Conservation (phyloP, 257 asterid species). For the Plantago major region DNA sequence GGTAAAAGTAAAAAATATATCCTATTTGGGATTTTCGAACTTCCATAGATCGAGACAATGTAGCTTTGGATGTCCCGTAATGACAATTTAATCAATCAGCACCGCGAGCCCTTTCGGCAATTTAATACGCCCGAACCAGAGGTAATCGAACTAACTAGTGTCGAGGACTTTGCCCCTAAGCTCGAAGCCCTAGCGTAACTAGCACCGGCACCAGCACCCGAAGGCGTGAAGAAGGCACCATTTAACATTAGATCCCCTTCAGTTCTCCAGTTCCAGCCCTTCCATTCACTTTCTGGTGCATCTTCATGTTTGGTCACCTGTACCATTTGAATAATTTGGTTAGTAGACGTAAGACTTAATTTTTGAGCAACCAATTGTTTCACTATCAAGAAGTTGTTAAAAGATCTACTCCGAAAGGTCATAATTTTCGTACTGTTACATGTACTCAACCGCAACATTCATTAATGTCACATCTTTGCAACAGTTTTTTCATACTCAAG, state of each 20-base stretch:
- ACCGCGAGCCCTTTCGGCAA: slow-evolving; percentile 42
- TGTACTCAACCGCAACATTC: too few species aligned
- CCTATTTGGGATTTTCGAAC: slow-evolving; percentile 21
- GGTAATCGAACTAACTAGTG: slow-evolving; percentile 43
- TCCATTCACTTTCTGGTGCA: slow-evolving; percentile 53
- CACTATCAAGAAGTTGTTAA: background rate
- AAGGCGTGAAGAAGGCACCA: slow-evolving; percentile 51
- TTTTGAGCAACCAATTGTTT: background rate
- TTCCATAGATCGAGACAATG: slow-evolving; percentile 11
- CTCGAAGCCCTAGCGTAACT: slow-evolving; percentile 64
- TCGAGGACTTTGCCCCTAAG: slow-evolving; percentile 49
- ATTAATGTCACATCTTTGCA: too few species aligned
- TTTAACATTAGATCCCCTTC: slow-evolving; percentile 62
- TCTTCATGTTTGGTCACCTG: slow-evolving; percentile 62
- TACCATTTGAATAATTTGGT: background rate
- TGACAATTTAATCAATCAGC: slow-evolving; percentile 21
- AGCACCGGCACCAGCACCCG: slow-evolving; percentile 47
- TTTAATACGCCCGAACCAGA: slow-evolving; percentile 38
- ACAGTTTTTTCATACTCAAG: too few species aligned
- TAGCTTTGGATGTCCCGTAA: slow-evolving; percentile 1
- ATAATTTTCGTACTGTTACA: background rate
- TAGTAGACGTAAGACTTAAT: background rate
- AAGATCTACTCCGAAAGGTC: background rate
- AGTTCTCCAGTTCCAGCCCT: slow-evolving; percentile 62
- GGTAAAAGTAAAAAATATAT: slow-evolving; percentile 15